Evolutionary conservation across 192 early-diverging fungal genomes (phyloP).

Genomic region (Umbelopsis isabellina): DNA sequence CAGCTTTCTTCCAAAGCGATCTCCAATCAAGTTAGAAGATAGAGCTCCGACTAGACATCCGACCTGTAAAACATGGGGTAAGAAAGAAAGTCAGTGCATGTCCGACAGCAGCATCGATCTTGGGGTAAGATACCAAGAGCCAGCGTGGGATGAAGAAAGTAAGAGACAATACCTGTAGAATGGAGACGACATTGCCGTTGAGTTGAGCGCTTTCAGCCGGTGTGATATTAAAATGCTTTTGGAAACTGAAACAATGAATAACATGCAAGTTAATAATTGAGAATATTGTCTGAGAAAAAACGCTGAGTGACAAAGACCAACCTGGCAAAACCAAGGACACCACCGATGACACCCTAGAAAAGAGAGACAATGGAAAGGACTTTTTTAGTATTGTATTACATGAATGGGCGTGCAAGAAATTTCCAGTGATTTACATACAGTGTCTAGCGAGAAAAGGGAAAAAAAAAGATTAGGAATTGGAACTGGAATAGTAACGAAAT

Average conservation of each 20-base stretch:
- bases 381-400: too few relatives aligned
- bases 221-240: conserved; percentile 28
- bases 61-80: conserved; percentile 21
- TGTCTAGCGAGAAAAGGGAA: background rate
- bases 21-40: conserved; percentile 29
- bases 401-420: background rate
- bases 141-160: background rate
- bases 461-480: background rate
- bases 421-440: too few relatives aligned
- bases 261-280: background rate
- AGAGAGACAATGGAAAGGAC: background rate
- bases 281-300: conserved; percentile 29
- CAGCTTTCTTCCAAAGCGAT: conserved; percentile 55
- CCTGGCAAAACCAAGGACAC: conserved; percentile 12
- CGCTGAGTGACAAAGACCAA: conserved; percentile 24
- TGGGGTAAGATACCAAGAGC: too few relatives aligned
- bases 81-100: background rate
- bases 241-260: conserved; percentile 24
- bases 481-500: background rate
- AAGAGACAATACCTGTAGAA: conserved; percentile 3
- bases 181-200: conserved; percentile 8
- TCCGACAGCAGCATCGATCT: too few relatives aligned
- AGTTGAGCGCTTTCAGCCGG: conserved; percentile 11
- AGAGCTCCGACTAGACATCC: conserved; percentile 38
- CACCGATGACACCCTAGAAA: conserved; percentile 17